Evolutionary conservation across 2,329 filamentous ascomycete species (phyloP).

Genomic region (Chaetoscypha palmicola): DNA sequence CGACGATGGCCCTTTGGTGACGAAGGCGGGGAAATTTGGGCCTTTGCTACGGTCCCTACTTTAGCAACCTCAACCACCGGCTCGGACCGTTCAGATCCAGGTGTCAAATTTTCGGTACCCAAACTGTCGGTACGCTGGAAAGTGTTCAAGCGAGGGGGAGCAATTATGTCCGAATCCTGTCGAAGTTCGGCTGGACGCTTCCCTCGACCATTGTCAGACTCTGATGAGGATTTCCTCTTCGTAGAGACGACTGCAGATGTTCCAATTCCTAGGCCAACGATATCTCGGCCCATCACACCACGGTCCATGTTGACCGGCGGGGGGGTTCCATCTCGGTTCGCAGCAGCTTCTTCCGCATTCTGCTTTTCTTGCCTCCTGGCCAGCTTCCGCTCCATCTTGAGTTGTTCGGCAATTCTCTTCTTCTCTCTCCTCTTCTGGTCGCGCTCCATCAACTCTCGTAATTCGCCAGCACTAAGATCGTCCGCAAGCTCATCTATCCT

Average conservation of each 20-base stretch:
- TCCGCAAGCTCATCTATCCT: conserved; percentile 69
- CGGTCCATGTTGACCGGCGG: conserved; percentile 52
- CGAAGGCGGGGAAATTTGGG: conserved; percentile 39
- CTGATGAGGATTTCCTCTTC: conserved; percentile 41
- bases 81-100: conserved; percentile 25
- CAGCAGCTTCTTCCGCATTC: conserved; percentile 49
- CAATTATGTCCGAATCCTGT: conserved; percentile 16
- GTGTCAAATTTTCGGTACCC: conserved; percentile 26
- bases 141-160: conserved; percentile 8
- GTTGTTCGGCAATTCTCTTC: conserved; percentile 61
- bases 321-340: conserved; percentile 42
- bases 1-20: conserved; percentile 40
- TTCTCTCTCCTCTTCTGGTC: conserved; percentile 74
- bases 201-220: conserved; percentile 30
- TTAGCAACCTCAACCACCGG: conserved; percentile 42
- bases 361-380: conserved; percentile 62
- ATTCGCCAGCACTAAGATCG: conserved; percentile 72
- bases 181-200: conserved; percentile 28
- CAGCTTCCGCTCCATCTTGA: conserved; percentile 58
- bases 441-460: conserved; percentile 84
- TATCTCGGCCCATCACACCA: conserved; percentile 53
- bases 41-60: conserved; percentile 40
- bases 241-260: conserved; percentile 50
- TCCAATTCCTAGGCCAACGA: conserved; percentile 49
- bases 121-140: conserved; percentile 18